These are phyloP conservation scores for Fusarium coffeatum DNA, from an alignment of 2,329 filamentous ascomycete species.

Conservation along the genomic window DNA sequence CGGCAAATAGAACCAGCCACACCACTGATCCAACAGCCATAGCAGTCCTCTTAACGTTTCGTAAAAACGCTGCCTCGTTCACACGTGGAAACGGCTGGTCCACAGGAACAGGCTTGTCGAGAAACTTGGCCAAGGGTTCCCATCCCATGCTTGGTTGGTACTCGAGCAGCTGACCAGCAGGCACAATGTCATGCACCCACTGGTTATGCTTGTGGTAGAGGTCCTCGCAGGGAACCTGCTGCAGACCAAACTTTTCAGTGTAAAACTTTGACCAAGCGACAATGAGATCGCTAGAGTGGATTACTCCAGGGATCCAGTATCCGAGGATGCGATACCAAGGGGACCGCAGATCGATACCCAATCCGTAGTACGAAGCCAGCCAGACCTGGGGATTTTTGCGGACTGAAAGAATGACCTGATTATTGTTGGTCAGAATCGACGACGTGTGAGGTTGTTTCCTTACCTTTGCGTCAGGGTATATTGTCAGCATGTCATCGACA, in stretches of 20 bases:
- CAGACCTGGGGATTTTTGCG: constrained; percentile 37
- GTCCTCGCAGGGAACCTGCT: constrained; percentile 23
- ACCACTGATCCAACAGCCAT: constrained; percentile 35
- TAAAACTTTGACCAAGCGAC: constrained; percentile 33
- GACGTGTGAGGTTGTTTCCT: neutral
- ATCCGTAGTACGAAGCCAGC: constrained; percentile 33
- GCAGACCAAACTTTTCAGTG: constrained; percentile 20
- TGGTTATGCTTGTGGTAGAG: constrained; percentile 34
- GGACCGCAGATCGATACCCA: constrained; percentile 37
- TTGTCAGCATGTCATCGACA: constrained; percentile 32
- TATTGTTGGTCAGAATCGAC: neutral
- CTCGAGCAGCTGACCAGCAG: constrained; percentile 24
- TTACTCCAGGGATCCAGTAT: constrained; percentile 36
- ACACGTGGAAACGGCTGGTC: constrained; percentile 29
- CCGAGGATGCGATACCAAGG: constrained; percentile 27
- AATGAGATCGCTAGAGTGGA: constrained; percentile 37
- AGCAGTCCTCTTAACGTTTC: constrained; percentile 33
- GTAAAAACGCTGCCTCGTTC: constrained; percentile 37
- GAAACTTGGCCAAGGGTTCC: constrained; percentile 25
- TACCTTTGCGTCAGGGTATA: constrained; percentile 34
- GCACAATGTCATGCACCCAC: constrained; percentile 33
- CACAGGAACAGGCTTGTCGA: constrained; percentile 15
- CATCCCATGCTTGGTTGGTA: constrained; percentile 39
- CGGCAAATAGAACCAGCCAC: constrained; percentile 26
- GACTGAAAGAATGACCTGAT: constrained; percentile 31